Evolutionary conservation across 371 early-diverging fungal species (phyloP), one percentile per base, ranked within the genome.

Genomic region (Mucor irregularis): DNA sequence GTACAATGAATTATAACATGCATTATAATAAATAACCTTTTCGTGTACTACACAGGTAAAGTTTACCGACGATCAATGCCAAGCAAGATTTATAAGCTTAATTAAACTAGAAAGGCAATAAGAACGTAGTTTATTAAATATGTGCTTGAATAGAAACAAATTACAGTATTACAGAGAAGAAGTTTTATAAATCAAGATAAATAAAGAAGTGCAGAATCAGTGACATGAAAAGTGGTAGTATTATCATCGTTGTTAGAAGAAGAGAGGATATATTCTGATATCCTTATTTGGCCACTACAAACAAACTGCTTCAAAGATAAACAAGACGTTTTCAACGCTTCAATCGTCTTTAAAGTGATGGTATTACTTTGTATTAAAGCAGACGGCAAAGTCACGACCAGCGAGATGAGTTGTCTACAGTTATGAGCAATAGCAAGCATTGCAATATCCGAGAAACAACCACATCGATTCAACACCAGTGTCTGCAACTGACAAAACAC

Each of bases 291-390:
- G 6, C 59, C 59, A 10, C 24, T 29, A 39, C 59, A 58, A 11
- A 37, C 26, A 35, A 58, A 45, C 17, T 38, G 17, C 5, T n/a
- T 29, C 5, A 52, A 39, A 3, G 17, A 19, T 4, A 26, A 35
- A 16, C 59, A 58, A 52, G 51, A 14, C 6, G 25, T 25, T 4
- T 37, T 24, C 3, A 58, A 34, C 0, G 53, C 51, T 22, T 39
- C 30, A n/a, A 58, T 19, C 4, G 59, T 45, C 21, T 21, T 22
- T n/a, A 37, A 26, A 9, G 59, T 58, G 9, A 58, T 58, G 11
- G 51, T 58, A 37, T 58, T 58, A 4, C 52, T 52, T 17, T 58
- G 59, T 6, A 52, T 28, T 7, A 58, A 46, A 24, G 35, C 46
- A 0, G 45, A 34, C n/a, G 59, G 59, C 34, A 58, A 5, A 6